Evolutionary conservation across 2,329 filamentous ascomycete species (phyloP).

Genomic region (Pseudogymnoascus sp.): DNA sequence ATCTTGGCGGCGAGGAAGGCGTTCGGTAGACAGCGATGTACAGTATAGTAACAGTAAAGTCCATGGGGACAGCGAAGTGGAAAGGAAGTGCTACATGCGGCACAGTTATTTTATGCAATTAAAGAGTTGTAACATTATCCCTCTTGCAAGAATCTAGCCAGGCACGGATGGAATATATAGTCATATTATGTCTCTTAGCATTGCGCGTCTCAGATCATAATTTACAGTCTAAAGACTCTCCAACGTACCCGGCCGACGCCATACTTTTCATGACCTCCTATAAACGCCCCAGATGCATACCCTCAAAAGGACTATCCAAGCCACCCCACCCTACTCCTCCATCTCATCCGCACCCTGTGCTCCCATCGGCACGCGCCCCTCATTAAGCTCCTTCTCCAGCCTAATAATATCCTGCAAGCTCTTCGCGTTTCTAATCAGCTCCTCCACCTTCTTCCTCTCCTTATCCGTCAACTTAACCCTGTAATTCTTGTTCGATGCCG

Average conservation of each 20-base stretch:
- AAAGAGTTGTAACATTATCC: neutral
- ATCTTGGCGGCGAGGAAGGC: conserved; percentile 6
- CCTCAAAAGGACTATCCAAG: neutral
- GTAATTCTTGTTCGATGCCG: conserved; percentile 54
- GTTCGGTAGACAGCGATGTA: conserved; percentile 7
- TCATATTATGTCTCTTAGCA: conserved; percentile 7
- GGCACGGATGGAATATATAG: neutral
- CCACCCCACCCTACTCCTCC: conserved; percentile 45
- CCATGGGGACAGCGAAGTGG: neutral
- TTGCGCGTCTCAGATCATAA: conserved; percentile 7
- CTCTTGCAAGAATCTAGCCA: neutral
- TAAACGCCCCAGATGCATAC: conserved; percentile 1
- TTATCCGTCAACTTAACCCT: conserved; percentile 79
- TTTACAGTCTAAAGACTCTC: conserved; percentile 5
- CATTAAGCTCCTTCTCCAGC: conserved; percentile 85
- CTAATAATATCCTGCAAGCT: conserved; percentile 84
- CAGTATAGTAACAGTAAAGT: conserved; percentile 7
- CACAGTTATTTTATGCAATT: conserved; percentile 5
- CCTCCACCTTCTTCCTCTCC: conserved; percentile 78
- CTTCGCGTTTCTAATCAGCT: conserved; percentile 80
- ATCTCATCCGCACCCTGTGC: conserved; percentile 51
- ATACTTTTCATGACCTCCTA: conserved; percentile 8
- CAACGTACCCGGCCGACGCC: neutral
- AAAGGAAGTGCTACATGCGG: neutral
- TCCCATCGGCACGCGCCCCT: conserved; percentile 74